Evolutionary conservation across 768 basidiomycete genomes (phyloP).

Genomic region (Rhizopogon sp.): DNA sequence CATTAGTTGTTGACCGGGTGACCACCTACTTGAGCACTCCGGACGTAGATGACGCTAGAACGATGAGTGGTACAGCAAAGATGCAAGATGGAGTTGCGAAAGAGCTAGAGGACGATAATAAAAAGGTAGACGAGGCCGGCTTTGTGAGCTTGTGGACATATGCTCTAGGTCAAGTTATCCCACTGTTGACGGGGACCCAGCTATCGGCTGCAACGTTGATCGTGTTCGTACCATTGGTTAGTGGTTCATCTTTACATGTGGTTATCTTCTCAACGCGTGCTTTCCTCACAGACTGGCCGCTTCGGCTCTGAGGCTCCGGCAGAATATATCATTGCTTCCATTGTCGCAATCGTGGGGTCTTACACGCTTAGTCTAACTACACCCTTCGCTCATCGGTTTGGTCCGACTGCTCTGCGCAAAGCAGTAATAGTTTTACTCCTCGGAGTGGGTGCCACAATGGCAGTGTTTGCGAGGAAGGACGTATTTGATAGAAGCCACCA

Average conservation of each 20-base stretch:
- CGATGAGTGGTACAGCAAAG: neutral
- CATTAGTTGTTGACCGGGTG: conserved; percentile 50
- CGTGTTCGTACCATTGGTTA: conserved; percentile 85
- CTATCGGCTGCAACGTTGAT: conserved; percentile 61
- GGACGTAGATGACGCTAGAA: neutral
- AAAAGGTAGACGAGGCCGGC: conserved; percentile 11
- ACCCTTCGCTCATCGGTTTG: conserved; percentile 75
- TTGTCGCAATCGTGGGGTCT: conserved; percentile 55
- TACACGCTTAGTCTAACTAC: conserved; percentile 54
- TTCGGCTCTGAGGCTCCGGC: conserved; percentile 79
- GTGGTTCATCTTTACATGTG: conserved; percentile 13
- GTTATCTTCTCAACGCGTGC: neutral
- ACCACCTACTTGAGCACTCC: conserved; percentile 22
- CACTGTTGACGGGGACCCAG: conserved; percentile 53
- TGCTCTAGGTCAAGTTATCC: conserved; percentile 50
- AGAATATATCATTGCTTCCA: conserved; percentile 83
- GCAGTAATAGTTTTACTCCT: conserved; percentile 42
- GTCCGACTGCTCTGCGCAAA: conserved; percentile 31
- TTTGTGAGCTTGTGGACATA: conserved; percentile 59
- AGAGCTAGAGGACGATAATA: neutral
- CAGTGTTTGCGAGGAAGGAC: conserved; percentile 50
- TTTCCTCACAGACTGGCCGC: conserved; percentile 63
- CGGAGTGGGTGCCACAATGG: conserved; percentile 46
- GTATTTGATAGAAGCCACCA: conserved; percentile 87
- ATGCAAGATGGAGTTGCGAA: neutral